Conservation (phyloP, 495 filamentous ascomycete genomes). For the Penicillium macrosclerotiorum region DNA sequence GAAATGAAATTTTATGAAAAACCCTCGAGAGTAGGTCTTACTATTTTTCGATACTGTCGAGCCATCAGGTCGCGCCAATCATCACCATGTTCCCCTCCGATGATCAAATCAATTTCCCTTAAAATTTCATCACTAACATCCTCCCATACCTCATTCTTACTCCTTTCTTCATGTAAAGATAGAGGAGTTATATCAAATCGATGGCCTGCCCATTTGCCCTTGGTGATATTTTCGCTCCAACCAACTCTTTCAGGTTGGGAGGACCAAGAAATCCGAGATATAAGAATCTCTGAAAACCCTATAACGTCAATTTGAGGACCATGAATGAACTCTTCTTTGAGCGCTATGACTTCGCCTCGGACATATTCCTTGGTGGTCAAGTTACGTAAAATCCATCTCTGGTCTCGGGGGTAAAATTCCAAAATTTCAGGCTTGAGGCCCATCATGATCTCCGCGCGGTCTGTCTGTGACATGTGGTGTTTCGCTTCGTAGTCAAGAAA, state of each 20-base stretch:
- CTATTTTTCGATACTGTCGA: conserved; percentile 1
- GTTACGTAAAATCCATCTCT: conserved; percentile 16
- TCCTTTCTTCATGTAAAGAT: background rate
- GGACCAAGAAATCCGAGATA: conserved; percentile 17
- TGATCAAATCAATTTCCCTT: conserved; percentile 14
- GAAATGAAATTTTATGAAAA: background rate
- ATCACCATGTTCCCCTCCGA: conserved; percentile 8
- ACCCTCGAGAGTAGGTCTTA: background rate
- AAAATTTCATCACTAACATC: conserved; percentile 19
- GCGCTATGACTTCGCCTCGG: conserved; percentile 13
- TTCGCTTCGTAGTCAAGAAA: conserved; percentile 7
- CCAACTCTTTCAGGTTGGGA: background rate
- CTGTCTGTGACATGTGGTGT: conserved; percentile 7
- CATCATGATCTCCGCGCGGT: conserved; percentile 14
- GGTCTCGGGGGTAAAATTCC: conserved; percentile 15
- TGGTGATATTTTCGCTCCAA: conserved; percentile 1
- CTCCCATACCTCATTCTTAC: background rate
- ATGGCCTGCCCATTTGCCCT: conserved; percentile 20
- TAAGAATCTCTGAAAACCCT: conserved; percentile 14
- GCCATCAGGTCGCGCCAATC: conserved; percentile 16
- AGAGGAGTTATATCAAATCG: conserved; percentile 17
- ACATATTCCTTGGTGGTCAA: conserved; percentile 20
- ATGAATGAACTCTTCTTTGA: conserved; percentile 13
- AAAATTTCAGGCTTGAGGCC: conserved; percentile 16
- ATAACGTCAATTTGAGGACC: conserved; percentile 18